Evolutionary conservation across 176 grass and related monocot genomes (phyloP).

Genomic region (Aegilops bicornis): DNA sequence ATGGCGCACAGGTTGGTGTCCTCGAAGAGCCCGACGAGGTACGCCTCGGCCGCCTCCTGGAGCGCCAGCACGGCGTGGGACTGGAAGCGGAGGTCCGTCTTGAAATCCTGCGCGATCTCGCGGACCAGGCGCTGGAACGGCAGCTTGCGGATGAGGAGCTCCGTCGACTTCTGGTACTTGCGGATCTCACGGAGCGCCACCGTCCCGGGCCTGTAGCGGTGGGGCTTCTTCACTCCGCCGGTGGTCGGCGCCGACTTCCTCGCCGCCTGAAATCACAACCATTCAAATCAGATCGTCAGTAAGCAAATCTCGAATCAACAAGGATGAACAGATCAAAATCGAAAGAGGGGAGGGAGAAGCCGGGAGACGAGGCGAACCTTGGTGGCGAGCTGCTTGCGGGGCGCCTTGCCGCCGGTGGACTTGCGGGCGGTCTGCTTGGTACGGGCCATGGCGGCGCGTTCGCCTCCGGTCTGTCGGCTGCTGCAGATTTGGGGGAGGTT

Average conservation of each 20-base stretch:
- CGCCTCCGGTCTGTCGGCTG: not conserved
- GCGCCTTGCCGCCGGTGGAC: conserved; percentile 89
- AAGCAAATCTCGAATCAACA: not conserved
- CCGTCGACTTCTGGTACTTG: conserved; percentile 99
- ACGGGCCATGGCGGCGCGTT: conserved; percentile 51
- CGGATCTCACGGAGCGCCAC: conserved; percentile 88
- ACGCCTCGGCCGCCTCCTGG: conserved; percentile 88
- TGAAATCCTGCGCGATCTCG: conserved; percentile 97
- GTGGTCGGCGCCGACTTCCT: conserved; percentile 85
- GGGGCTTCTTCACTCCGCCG: conserved; percentile 95
- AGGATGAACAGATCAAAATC: fast-evolving
- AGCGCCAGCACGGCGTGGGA: conserved; percentile 75
- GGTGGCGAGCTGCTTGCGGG: conserved; percentile 92
- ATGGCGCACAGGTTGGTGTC: conserved; percentile 83
- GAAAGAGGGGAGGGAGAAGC: fast-evolving
- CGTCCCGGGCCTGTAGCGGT: conserved; percentile 68
- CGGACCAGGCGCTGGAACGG: conserved; percentile 64
- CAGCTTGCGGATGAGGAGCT: conserved; percentile 91
- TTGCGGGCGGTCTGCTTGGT: conserved; percentile 97
- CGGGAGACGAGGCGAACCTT: not conserved
- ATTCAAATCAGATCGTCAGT: not conserved
- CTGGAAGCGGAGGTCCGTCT: conserved; percentile 91
- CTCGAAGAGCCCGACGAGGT: conserved; percentile 80
- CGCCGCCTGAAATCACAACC: conserved; percentile 40
- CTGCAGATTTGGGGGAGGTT: not conserved